Evolutionary conservation across 2,329 filamentous ascomycete species (phyloP), one percentile per base, ranked within the genome.

Genomic region (Diaporthe caulivora): DNA sequence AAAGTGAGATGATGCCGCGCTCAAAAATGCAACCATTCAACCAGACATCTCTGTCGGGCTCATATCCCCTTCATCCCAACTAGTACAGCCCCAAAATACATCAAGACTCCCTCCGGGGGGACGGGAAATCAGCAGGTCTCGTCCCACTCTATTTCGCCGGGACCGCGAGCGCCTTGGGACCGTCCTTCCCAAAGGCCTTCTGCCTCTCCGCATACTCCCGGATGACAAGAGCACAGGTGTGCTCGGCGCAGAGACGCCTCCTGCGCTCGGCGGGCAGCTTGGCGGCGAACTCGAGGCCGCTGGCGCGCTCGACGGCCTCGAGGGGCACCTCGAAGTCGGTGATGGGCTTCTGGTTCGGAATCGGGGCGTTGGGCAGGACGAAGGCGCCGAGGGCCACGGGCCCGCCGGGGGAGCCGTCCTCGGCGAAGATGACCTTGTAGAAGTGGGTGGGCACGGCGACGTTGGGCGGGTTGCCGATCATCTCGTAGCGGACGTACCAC

Each of bases 381-480:
- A 99, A 99, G 10, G 97, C 97, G 58, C 94, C 97, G 47, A 99
- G 86, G 42, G 95, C 95, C 44, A 99, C 97, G 76, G 92, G 92
- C 24, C 94, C 94, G 34, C 87, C 87, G 13, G 80, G 83, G 1
- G 83, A 85, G 4, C 93, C 94, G 80, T 98, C 95, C 85, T 99
- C 97, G 34, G 94, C 97, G 80, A 97, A 97, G 78, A 99, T 97
- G 80, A 99, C 95, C 87, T 99, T 99, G 90, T 98, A 99, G 86
- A 99, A 99, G 83, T 99, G 97, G 29, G 97, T 99, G 3, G 97
- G 97, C 70, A 99, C 97, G 34, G 97, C 95, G 71, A 99, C 93
- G 79, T 95, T 97, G 10, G 97, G 96, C 77, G 97, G 97, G 81
- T 88, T 93, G 51, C 97, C 97, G 78, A 99, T 98, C 74, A 99